Evolutionary conservation across 2,329 filamentous ascomycete species (phyloP), one percentile per base, ranked within the genome.

Genomic region (Ascochyta viciae-villosae): DNA sequence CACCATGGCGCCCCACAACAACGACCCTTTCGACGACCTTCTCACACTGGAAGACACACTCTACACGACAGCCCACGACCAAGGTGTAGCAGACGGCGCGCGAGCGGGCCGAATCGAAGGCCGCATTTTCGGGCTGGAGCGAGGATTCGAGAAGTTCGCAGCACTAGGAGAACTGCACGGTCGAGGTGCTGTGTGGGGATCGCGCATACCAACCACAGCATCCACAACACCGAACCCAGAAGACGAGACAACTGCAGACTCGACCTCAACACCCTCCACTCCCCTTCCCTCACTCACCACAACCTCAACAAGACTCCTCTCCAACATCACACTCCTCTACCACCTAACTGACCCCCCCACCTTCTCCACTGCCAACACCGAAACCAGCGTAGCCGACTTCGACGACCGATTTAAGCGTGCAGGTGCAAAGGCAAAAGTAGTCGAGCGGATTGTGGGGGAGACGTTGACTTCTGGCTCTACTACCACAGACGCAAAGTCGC

Each of bases 71-170:
- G 95, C 95, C 56, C 94, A 92, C 79, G 76, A 82, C 6, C 84
- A 91, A 50, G 95, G 95, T 39, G 76, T 86, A 43, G 78, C 82
- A 37, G 94, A 96, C 76, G 95, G 95, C 57, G 81, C 86, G 37
- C 83, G 84, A 56, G 89, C 91, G 29, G 95, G 95, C 35, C 87
- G 88, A 54, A 87, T 91, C 62, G 95, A 99, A 82, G 95, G 95
- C 58, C 90, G 92, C 47, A 86, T 92, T 19, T 92, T 98, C 72
- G 95, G 94, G 0, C 85, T 98, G 38, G 90, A 96, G 73, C 95
- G 93, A 62, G 94, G 93, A 0, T 98, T 95, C 67, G 91, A 96
- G 67, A 98, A 96, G 77, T 97, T 96, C 70, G 73, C 90, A 38
- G 88, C 92, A 60, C 85, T 92, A 74, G 94, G 94, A 2, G 83